A percentile compares a stretch with the other conserved stretches of the same genome.
phyloP scores from a whole-genome alignment of 305 asterid species.

The Fraxinus greggii region DNA sequence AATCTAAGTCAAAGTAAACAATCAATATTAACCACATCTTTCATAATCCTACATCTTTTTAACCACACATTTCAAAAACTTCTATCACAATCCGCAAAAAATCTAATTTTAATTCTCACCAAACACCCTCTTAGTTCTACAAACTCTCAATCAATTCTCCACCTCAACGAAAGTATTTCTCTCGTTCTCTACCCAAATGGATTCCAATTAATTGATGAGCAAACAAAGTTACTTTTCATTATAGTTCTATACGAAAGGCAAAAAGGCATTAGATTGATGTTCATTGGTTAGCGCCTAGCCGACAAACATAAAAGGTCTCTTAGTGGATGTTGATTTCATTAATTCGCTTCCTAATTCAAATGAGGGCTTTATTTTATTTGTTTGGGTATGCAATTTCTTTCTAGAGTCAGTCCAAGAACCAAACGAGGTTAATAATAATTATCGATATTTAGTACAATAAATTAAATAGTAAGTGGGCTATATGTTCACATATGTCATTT shows the following conservation, averaged over 20 bases:
- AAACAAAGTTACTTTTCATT: conserved; percentile 19
- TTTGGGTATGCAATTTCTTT: neutral
- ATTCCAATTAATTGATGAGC: conserved; percentile 27
- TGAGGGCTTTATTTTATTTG: neutral
- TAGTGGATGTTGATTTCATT: conserved; percentile 60
- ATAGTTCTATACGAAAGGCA: conserved; percentile 11
- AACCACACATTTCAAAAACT: no score
- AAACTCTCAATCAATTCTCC: neutral
- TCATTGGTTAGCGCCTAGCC: conserved; percentile 46
- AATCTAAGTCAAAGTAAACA: no score
- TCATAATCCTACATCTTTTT: no score
- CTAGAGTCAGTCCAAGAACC: neutral
- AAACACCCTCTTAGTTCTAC: no score
- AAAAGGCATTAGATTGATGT: conserved; percentile 26
- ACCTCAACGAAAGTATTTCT: neutral
- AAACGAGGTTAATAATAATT: neutral
- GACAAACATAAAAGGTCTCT: conserved; percentile 43
- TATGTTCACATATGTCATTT: neutral
- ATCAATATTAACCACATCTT: no score
- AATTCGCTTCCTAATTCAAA: conserved; percentile 17
- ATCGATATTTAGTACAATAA: neutral
- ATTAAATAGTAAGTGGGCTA: neutral
- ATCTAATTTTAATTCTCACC: no score
- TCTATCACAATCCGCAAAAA: no score
- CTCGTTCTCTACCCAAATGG: conserved; percentile 38